Evolutionary conservation across 2,329 filamentous ascomycete species (phyloP), one percentile per base, ranked within the genome.

Genomic region (Fusarium hainanense): DNA sequence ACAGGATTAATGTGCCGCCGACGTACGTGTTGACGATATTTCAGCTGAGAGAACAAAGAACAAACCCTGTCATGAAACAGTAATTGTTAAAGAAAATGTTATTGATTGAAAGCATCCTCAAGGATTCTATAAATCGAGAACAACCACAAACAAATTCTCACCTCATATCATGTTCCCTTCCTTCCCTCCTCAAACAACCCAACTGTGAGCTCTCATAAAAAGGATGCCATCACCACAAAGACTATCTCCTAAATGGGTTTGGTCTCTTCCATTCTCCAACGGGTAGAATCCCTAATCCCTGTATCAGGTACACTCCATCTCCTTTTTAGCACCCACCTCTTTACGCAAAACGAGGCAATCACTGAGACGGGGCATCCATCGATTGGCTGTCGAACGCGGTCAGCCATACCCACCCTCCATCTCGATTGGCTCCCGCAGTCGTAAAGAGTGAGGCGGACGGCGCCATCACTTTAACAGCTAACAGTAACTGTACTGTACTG

Each of bases 321-420:
- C 60, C 51, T 71, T 52, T 51, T 58, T 54, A 46, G 56, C 68
- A 69, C 68, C 65, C 68, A 71, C 68, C 68, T 63, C 57, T 60
- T 54, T 66, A 62, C 54, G 54, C 63, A 74, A 75, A 73, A 75
- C 66, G 72, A 75, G 74, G 74, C 74, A 75, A 75, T 63, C 73
- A 70, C 46, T 28, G 69, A 66, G 63, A 71, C 72, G 62, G 69
- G 66, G 66, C 66, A 74, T 51, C 40, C 63, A 71, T 63, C 64
- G 69, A 75, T 74, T 75, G 74, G 74, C 65, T 66, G 43, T 72
- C 66, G 47, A 71, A 32, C 20, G 60, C 43, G 66, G 64, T 57
- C 70, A 67, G 63, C 68, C 60, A 66, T 59, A 49, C 61, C 73
- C 72, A 66, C 73, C 51, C 11, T 32, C 21, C 51, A 57, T 64